Conservation (phyloP, 2,329 filamentous ascomycete species). For the Ascochyta clinopodiicola region DNA sequence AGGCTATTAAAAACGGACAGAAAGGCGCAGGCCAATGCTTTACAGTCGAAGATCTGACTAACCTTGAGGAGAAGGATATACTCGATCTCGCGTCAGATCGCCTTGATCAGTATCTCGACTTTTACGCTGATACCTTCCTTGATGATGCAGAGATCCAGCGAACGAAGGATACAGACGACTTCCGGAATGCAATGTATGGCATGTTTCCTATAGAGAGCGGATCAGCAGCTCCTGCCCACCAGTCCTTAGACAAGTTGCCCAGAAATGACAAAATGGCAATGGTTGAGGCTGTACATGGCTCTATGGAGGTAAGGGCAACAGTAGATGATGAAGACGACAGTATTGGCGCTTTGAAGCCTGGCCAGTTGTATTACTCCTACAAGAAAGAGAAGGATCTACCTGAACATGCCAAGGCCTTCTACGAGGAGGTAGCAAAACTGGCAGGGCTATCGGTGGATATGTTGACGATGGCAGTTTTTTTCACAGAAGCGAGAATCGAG, state of each 20-base stretch:
- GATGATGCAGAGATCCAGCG: conserved; percentile 51
- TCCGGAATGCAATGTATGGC: conserved; percentile 48
- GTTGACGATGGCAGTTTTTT: conserved; percentile 58
- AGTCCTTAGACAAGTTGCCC: conserved; percentile 11
- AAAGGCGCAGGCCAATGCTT: conserved; percentile 19
- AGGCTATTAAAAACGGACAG: conserved; percentile 2
- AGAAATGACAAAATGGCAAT: conserved; percentile 42
- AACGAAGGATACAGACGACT: conserved; percentile 47
- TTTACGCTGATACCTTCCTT: conserved; percentile 72
- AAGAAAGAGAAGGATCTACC: conserved; percentile 56
- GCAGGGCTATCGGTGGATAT: conserved; percentile 59
- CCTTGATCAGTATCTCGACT: conserved; percentile 79
- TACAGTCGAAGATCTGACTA: conserved; percentile 56
- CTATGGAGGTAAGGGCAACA: conserved; percentile 48
- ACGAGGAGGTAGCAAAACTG: conserved; percentile 58
- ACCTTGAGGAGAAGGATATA: conserved; percentile 67
- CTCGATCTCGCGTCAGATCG: conserved; percentile 66
- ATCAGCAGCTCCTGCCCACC: neutral
- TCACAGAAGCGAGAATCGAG: conserved; percentile 52
- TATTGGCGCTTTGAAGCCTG: conserved; percentile 49
- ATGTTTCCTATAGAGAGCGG: conserved; percentile 50
- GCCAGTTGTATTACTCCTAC: conserved; percentile 59
- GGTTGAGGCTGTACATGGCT: conserved; percentile 53
- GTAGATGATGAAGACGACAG: conserved; percentile 46
- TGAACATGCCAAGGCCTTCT: conserved; percentile 55